Evolutionary conservation across 2,329 filamentous ascomycete genomes (phyloP), one percentile per base, ranked within the genome.

Genomic region (Westerdykella aurantiaca): DNA sequence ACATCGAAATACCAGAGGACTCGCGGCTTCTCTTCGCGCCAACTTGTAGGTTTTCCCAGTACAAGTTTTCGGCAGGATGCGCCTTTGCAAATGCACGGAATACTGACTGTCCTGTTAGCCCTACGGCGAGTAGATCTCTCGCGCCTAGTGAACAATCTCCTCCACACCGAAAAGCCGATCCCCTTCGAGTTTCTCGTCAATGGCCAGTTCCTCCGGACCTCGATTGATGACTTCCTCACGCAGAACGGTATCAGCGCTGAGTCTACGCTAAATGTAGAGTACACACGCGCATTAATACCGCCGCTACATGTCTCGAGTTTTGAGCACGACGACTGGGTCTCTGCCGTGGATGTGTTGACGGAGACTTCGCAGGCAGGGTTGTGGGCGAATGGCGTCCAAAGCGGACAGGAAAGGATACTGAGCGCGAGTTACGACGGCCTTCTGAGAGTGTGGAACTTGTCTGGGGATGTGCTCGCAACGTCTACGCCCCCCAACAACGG

Each of bases 281-380:
- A 97, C 69, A 88, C 96, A 31, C 85, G 89, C 58, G 93, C 89
- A 51, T 74, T 96, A 55, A 82, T 96, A 47, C 93, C 93, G 6
- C 93, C 93, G 14, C 77, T 86, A 31, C 91, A 93, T 66, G 83
- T 95, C 56, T 85, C 89, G 11, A 93, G 86, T 62, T 98, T 95
- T 66, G 85, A 96, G 72, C 91, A 98, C 67, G 90, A 98, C 61
- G 93, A 97, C 68, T 98, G 93, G 93, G 86, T 98, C 39, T 88
- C 87, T 64, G 80, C 81, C 21, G 82, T 97, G 21, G 89, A 96
- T 66, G 79, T 95, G 4, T 73, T 95, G 18, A 90, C 88, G 0
- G 67, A 69, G 12, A 81, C 77, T 11, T 85, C 86, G 1, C 69
- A 73, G 6, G 79, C 82, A 2, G 81, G 76, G 16, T 63, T 66